These are phyloP conservation scores for Ajuga chamaepitys DNA, from an alignment of 257 asterid species.

Conservation along the genomic window DNA sequence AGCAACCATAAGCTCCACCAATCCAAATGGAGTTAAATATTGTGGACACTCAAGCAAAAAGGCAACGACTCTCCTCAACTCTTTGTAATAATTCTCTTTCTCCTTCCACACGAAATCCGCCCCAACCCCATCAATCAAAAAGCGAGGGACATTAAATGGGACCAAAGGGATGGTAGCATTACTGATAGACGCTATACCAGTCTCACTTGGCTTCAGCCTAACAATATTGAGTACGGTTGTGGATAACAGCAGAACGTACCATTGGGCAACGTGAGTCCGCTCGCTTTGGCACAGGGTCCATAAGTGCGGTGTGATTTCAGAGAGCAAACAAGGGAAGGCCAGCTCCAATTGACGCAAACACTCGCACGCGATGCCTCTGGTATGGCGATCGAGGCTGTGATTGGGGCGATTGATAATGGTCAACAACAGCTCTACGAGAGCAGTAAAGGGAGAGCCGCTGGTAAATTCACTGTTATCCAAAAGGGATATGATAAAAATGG, in stretches of 20 bases:
- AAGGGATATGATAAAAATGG: slow-evolving; percentile 37
- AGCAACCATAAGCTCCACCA: slow-evolving; percentile 62
- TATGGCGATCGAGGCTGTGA: slow-evolving; percentile 76
- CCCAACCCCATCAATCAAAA: slow-evolving; percentile 33
- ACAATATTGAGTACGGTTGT: slow-evolving; percentile 44
- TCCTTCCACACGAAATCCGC: slow-evolving; percentile 39
- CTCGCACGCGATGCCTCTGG: slow-evolving; percentile 80
- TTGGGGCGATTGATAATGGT: slow-evolving; percentile 81
- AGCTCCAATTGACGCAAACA: slow-evolving; percentile 82
- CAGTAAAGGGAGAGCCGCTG: slow-evolving; percentile 21
- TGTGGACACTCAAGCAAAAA: slow-evolving; percentile 79
- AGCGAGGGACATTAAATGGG: slow-evolving; percentile 66
- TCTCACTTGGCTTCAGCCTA: slow-evolving; percentile 37
- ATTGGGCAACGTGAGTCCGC: slow-evolving; percentile 80
- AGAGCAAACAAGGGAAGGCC: slow-evolving; percentile 75
- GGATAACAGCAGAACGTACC: slow-evolving; percentile 57
- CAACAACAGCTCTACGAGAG: slow-evolving; percentile 68
- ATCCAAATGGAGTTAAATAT: slow-evolving; percentile 61
- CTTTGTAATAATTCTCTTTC: slow-evolving; percentile 46
- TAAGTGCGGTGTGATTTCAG: slow-evolving; percentile 51
- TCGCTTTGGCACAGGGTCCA: slow-evolving; percentile 80
- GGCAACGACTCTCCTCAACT: slow-evolving; percentile 69
- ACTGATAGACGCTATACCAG: slow-evolving; percentile 29
- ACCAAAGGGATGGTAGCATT: slow-evolving; percentile 52
- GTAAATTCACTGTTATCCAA: slow-evolving; percentile 6